Evolutionary conservation across 2,329 filamentous ascomycete species (phyloP).

Genomic region (Cercospora sp.): DNA sequence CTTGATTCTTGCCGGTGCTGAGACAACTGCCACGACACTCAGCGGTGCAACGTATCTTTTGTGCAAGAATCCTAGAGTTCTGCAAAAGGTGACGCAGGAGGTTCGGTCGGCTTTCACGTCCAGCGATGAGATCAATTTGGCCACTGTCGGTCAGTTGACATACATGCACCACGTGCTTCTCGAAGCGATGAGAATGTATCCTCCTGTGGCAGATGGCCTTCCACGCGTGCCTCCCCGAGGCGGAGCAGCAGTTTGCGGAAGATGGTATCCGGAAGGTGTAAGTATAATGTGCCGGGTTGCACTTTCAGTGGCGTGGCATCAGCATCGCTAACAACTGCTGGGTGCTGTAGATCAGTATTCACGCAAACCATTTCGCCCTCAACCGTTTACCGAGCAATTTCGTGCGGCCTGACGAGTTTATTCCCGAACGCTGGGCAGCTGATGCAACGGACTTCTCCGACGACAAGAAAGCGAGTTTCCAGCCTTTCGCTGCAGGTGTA

Average conservation of each 20-base stretch:
- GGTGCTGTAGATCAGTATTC: background rate
- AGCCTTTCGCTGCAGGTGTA: slow-evolving; percentile 18
- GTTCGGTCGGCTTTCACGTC: slow-evolving; percentile 3
- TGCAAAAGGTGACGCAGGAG: slow-evolving; percentile 39
- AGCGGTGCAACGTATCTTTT: slow-evolving; percentile 37
- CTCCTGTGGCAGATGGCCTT: background rate
- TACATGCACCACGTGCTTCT: slow-evolving; percentile 9
- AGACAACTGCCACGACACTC: slow-evolving; percentile 39
- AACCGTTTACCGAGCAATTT: background rate
- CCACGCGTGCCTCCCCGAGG: background rate
- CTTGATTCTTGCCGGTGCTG: background rate
- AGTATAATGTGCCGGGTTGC: background rate
- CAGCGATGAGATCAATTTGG: slow-evolving; percentile 6
- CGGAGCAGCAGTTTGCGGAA: background rate
- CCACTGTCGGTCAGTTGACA: slow-evolving; percentile 6
- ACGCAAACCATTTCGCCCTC: background rate
- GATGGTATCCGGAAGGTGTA: background rate
- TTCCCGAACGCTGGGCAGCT: background rate
- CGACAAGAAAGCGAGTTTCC: slow-evolving; percentile 18
- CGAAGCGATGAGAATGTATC: background rate
- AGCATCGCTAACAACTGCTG: too few relatives aligned
- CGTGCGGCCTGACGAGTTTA: background rate
- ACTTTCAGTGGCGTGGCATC: too few relatives aligned
- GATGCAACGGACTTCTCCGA: background rate
- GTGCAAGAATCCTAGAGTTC: slow-evolving; percentile 33